Conservation (phyloP, 2,329 filamentous ascomycete genomes). For the Fonsecaea monophora region DNA sequence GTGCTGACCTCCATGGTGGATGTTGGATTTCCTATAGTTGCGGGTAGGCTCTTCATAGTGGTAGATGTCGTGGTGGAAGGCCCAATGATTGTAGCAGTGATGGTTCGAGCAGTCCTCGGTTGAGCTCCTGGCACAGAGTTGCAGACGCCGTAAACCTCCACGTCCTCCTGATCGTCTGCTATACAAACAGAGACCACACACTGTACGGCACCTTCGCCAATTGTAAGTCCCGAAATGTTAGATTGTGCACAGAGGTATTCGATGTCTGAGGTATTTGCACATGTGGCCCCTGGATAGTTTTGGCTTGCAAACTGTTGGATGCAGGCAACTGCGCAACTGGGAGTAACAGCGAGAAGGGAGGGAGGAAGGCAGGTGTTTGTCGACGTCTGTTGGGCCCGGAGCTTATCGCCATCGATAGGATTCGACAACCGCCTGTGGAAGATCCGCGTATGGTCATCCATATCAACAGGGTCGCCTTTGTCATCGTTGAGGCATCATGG, state of each 20-base stretch:
- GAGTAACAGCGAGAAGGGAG: constrained; percentile 33
- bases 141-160: constrained; percentile 64
- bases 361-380: constrained; percentile 36
- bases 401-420: constrained; percentile 19
- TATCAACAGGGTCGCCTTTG: constrained; percentile 29
- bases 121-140: constrained; percentile 57
- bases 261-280: constrained; percentile 60
- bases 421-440: constrained; percentile 23
- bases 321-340: constrained; percentile 66
- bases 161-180: constrained; percentile 52
- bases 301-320: constrained; percentile 67
- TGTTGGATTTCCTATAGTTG: constrained; percentile 29
- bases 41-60: constrained; percentile 38
- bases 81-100: constrained; percentile 64
- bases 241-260: constrained; percentile 68
- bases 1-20: constrained; percentile 34
- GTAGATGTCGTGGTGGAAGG: constrained; percentile 48
- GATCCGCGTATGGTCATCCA: constrained; percentile 30
- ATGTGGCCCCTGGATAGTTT: constrained; percentile 62
- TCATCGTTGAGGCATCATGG: constrained; percentile 34
- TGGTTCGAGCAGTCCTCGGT: constrained; percentile 63
- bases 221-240: constrained; percentile 68
- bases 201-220: constrained; percentile 74
- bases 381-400: constrained; percentile 28
- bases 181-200: constrained; percentile 69